Evolutionary conservation across 129 eudicot genomes (phyloP), one percentile per base, ranked within the genome.

Genomic region (Helianthus tuberosus): DNA sequence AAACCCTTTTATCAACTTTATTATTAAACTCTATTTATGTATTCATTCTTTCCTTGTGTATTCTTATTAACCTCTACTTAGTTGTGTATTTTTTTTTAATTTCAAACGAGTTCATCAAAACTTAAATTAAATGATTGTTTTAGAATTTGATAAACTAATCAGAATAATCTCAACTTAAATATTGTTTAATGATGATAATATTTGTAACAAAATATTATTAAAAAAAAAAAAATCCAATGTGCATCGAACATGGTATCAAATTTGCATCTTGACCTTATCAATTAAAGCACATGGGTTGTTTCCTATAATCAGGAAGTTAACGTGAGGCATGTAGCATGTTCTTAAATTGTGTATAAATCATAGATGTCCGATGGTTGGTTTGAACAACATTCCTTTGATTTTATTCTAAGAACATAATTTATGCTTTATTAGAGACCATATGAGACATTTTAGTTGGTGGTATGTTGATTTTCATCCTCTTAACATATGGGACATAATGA

Each of bases 281-380:
- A 78, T 71, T 78, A 64, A 64, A 72, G 66, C 82, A 78, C 82
- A 72, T 78, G 82, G 82, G 74, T 44, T 78, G 82, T 72, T 78
- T 78, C 78, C 78, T 54, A 53, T 72, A 57, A 78, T 46, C 68
- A 64, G 73, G 75, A 70, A 29, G 62, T 71, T 72, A 78, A 72
- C 82, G 77, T 77, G 77, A 71, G 58, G 36, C 72, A 78, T 44
- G 78, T 72, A 63, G 52, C 52, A 71, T 78, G 82, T 72, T 25
- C 68, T 53, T 52, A 52, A 47, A 58, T 13, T 72, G n/a, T 64
- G 68, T 44, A 54, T 39, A 57, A 63, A 64, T 78, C 77, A 72
- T 48, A 47, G 44, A 53, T 11, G 55, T 64, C 5, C 8, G 58
- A 78, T 69, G 64, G 54, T 48, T 61, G 55, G 64, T 61, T 50